Evolutionary conservation across 75 land plant species (phyloP).

Genomic region (Sequoia sempervirens): DNA sequence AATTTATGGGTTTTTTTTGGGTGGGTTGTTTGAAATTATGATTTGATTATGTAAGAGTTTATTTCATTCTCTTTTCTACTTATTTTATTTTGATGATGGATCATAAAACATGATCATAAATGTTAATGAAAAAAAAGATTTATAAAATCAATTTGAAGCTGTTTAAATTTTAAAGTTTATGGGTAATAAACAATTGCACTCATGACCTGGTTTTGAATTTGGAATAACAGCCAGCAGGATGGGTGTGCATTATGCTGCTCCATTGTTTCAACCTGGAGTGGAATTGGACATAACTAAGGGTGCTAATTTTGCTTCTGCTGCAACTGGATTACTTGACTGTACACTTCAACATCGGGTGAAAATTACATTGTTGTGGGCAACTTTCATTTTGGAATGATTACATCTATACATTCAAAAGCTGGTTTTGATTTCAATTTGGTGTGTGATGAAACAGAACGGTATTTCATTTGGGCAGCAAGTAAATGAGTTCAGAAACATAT

Average conservation of each 20-base stretch:
- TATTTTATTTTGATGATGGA: no score
- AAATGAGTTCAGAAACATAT: neutral
- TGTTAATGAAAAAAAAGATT: no score
- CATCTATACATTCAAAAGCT: no score
- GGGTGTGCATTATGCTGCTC: neutral
- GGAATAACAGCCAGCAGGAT: neutral
- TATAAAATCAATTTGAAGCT: no score
- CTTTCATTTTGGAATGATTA: no score
- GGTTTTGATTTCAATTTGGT: no score
- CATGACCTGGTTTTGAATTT: neutral
- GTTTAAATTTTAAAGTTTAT: no score
- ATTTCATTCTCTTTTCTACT: no score
- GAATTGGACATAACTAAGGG: neutral
- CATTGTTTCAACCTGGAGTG: slow-evolving; percentile 3
- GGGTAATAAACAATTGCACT: neutral
- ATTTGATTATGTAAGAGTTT: no score
- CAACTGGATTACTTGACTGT: neutral
- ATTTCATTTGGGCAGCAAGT: slow-evolving; percentile 2
- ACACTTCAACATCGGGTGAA: neutral
- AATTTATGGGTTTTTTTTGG: no score
- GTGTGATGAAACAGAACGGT: neutral
- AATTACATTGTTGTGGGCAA: neutral
- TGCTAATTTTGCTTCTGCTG: slow-evolving; percentile 6
- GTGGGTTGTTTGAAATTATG: no score
- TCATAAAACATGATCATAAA: no score